Evolutionary conservation across 2,329 filamentous ascomycete species (phyloP), one percentile per base, ranked within the genome.

Genomic region (Graphilbum ipis-grandicollis): DNA sequence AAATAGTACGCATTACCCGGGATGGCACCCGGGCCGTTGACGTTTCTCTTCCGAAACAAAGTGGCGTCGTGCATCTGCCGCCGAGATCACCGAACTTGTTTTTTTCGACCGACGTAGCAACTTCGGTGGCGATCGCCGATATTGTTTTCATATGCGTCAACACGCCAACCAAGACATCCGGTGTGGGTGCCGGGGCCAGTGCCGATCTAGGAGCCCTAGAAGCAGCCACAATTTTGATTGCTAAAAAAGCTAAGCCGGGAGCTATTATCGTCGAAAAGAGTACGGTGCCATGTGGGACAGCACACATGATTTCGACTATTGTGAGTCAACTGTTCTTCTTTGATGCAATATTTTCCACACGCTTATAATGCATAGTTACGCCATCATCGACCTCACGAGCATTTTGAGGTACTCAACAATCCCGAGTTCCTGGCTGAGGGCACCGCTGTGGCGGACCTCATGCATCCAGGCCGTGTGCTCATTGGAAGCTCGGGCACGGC

Each of bases 121-220:
- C 33, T 3, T 14, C 28, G 9, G 31, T 39, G 13, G 37, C 37
- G 4, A 29, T 14, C 2, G 37, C 37, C 7, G 37, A 39, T 19
- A 39, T 39, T 14, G 19, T 39, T 9, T 39, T 39, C 18, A 39
- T 39, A 17, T 39, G 37, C 17, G 37, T 39, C 28, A 39, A 39
- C 29, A 39, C 37, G 5, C 37, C 37, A 1, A 39, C 37, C 17
- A 39, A 39, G 33, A 39, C 31, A 28, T 39, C 35, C 18, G 37
- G 37, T 3, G 19, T 39, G 2, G 37, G 37, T 5, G 37, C 37
- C 13, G 37, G 37, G 9, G 37, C 33, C 17, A 35, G 32, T 3
- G 37, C 37, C 7, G 37, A 39, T 13, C 37, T 39, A 2, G 37
- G 37, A 10, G 32, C 37, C 2, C 33, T 39, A 2, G 37, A 39